Evolutionary conservation across 768 basidiomycete species (phyloP).

Genomic region (Hygrophorus pudorinus): DNA sequence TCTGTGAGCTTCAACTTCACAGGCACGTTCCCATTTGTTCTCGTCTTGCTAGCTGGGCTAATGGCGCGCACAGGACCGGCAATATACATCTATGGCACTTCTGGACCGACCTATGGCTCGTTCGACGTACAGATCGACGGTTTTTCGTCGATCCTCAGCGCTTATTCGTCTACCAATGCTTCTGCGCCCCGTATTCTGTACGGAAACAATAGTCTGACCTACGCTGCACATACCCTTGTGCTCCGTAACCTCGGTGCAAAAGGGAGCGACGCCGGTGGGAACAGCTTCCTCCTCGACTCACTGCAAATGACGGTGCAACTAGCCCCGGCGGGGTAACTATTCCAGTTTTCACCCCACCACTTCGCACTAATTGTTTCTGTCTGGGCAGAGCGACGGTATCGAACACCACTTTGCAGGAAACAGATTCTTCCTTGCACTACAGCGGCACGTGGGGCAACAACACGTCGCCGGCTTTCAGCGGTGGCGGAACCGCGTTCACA

Average conservation of each 20-base stretch:
- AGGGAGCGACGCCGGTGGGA: constrained; percentile 27
- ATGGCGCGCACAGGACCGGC: too few relatives aligned
- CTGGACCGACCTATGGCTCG: constrained; percentile 33
- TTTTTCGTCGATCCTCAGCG: constrained; percentile 16
- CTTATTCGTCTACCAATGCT: constrained; percentile 23
- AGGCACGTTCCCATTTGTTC: constrained; percentile 23
- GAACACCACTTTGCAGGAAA: constrained; percentile 34
- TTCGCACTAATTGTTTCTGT: too few relatives aligned
- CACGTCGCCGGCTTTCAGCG: constrained; percentile 32
- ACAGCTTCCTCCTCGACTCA: constrained; percentile 32
- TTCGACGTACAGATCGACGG: constrained; percentile 32
- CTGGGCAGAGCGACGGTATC: constrained; percentile 31
- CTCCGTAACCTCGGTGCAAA: constrained; percentile 32
- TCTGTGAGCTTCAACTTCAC: constrained; percentile 33
- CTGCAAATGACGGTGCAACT: constrained; percentile 31
- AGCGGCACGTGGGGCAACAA: constrained; percentile 33
- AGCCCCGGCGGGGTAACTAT: constrained; percentile 29
- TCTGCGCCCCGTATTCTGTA: constrained; percentile 25
- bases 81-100: constrained; percentile 31
- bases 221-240: constrained; percentile 26
- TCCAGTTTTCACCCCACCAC: neutral
- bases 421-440: constrained; percentile 27
- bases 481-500: constrained; percentile 34
- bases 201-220: constrained; percentile 24
- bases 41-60: too few relatives aligned